Conservation (phyloP, 208 protist genomes). For the Vickermania ingenoplastis region DNA sequence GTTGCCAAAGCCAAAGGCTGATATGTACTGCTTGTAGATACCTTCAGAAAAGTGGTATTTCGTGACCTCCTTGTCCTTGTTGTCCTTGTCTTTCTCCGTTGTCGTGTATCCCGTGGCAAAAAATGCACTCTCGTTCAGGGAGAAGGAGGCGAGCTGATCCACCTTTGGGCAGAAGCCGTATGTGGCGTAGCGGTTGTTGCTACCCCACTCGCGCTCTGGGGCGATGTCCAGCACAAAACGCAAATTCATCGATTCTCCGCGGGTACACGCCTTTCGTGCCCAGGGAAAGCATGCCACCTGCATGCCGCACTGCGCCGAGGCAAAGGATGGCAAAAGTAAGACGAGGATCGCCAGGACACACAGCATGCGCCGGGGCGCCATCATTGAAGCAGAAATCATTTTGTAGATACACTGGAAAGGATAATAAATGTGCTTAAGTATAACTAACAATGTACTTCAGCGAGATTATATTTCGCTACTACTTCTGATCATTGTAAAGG, state of each 20-base stretch:
- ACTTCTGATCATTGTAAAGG: too few relatives aligned
- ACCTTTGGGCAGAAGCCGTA: conserved; percentile 75
- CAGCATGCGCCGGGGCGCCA: too few relatives aligned
- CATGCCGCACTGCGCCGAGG: conserved; percentile 6
- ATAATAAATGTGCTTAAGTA: too few relatives aligned
- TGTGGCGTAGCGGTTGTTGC: conserved; percentile 13
- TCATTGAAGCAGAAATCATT: too few relatives aligned
- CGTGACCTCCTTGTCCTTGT: conserved; percentile 10
- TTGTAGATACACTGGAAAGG: too few relatives aligned
- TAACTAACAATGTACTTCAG: too few relatives aligned
- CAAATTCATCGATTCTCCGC: conserved; percentile 41
- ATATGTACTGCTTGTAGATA: conserved; percentile 34
- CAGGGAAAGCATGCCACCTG: conserved; percentile 15
- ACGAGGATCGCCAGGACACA: too few relatives aligned
- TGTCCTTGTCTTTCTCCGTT: conserved; percentile 3
- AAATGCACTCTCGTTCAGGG: conserved; percentile 24
- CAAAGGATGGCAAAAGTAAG: too few relatives aligned
- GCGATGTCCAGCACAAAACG: conserved; percentile 62
- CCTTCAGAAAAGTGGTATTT: conserved; percentile 6
- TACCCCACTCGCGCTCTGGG: conserved; percentile 13
- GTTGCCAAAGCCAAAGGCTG: conserved; percentile 72
- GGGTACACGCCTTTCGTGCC: conserved; percentile 18
- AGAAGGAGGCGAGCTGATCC: conserved; percentile 53
- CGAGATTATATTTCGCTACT: too few relatives aligned
- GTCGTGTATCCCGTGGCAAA: conserved; percentile 22